Base-by-base conservation (phyloP, 306 rosid genomes). In the Citrullus colocynthis region DNA sequence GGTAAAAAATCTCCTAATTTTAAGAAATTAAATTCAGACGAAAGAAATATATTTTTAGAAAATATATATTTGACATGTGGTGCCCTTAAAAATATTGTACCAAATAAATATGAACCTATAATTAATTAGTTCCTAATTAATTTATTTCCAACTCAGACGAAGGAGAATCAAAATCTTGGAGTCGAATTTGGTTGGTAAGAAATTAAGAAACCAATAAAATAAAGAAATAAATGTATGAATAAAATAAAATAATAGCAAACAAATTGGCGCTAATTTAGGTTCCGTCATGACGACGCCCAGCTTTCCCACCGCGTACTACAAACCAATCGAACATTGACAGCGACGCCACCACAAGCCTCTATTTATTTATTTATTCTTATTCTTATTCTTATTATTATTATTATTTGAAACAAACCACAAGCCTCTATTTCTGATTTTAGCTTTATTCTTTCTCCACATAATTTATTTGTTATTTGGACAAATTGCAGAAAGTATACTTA, bases 221-320 rank as follows among this genome's bases (percentile, higher is more conserved):
- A 48, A 48, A 48, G 16, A 48, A 48, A 13, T 48, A 48, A 12
- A 48, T 48, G 16, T 0, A 2, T 2, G 17, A 4, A 3, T 48
- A 48, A 2, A 59, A 4, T 20, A 57, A 58, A 34, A 11, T 20
- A n/a, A 48, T 7, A 14, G 6, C 6, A 71, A 14, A 28, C 2
- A 11, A 71, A 28, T 13, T 21, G 76, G 76, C 76, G 76, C 76
- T 71, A 71, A 71, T 71, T 24, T 12, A 12, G 76, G 76, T 24
- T 44, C 41, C 28, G 9, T 21, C 59, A 71, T 59, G 76, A 65
- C 54, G 51, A 9, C 65, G 51, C 70, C 80, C 87, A 77, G 55
- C 82, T 86, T 87, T 82, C 77, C 39, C 70, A 81, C 83, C 60
- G 81, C 77, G 76, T 2, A 48, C 54, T 72, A 66, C 45, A 80